phyloP scores from a whole-genome alignment of 768 basidiomycete genomes.

The Suillus subluteus region DNA sequence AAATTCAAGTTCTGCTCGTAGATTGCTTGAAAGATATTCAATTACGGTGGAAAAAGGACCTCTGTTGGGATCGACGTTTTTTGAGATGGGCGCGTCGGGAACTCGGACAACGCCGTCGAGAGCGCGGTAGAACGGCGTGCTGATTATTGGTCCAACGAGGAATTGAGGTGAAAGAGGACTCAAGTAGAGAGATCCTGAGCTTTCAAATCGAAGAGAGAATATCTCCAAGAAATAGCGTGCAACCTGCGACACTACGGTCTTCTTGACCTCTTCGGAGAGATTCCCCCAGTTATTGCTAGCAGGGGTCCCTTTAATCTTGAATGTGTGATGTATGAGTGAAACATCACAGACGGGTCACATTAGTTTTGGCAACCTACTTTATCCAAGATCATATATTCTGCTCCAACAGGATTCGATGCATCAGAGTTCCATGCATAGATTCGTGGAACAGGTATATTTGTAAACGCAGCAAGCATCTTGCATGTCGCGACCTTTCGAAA shows the following conservation, averaged over 20 bases:
- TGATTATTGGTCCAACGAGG: background rate
- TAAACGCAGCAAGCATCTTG: background rate
- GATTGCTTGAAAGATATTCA: conserved; percentile 1
- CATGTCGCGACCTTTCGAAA: background rate
- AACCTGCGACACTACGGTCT: conserved; percentile 6
- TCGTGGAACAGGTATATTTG: background rate
- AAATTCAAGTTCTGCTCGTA: background rate
- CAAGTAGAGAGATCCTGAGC: conserved; percentile 7
- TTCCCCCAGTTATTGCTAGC: background rate
- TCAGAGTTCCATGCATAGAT: conserved; percentile 1
- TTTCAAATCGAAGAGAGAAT: conserved; percentile 6
- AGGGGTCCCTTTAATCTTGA: background rate
- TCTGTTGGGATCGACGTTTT: background rate
- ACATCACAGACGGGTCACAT: background rate
- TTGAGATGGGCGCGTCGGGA: background rate
- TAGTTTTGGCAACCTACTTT: background rate
- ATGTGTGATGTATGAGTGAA: no score
- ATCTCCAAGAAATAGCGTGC: conserved; percentile 6
- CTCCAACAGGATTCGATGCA: background rate
- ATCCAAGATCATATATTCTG: background rate
- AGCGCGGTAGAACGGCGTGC: background rate
- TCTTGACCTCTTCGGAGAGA: background rate
- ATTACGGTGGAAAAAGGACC: background rate
- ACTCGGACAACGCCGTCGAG: background rate
- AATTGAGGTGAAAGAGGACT: background rate